Conservation (phyloP, 306 rosid species). For the peach (Prunus persica) region Prunus_persica_NCBIv2 NC_034014.1:28021001-28021500, state of each 20-base stretch:
- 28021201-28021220: conserved; percentile 29
- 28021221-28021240: conserved; percentile 57
- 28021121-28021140: conserved; percentile 24
- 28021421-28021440: conserved; percentile 88
- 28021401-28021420: conserved; percentile 73
- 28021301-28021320: conserved; percentile 85
- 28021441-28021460: conserved; percentile 87
- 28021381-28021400: conserved; percentile 75
- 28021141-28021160: conserved; percentile 25
- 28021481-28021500: conserved; percentile 70
- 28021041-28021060: neutral
- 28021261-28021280: conserved; percentile 89
- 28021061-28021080: conserved; percentile 5
- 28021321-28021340: conserved; percentile 81
- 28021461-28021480: conserved; percentile 54
- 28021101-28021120: conserved; percentile 36
- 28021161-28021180: conserved; percentile 27
- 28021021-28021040: conserved; percentile 2
- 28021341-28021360: conserved; percentile 61
- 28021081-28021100: conserved; percentile 53
- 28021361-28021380: conserved; percentile 66
- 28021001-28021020: neutral
- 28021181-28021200: conserved; percentile 30
- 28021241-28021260: conserved; percentile 78
- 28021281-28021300: conserved; percentile 85